These are phyloP conservation scores for Kentomonas sorsogonicus DNA, from an alignment of 208 protist genomes.

Conservation along the genomic window DNA sequence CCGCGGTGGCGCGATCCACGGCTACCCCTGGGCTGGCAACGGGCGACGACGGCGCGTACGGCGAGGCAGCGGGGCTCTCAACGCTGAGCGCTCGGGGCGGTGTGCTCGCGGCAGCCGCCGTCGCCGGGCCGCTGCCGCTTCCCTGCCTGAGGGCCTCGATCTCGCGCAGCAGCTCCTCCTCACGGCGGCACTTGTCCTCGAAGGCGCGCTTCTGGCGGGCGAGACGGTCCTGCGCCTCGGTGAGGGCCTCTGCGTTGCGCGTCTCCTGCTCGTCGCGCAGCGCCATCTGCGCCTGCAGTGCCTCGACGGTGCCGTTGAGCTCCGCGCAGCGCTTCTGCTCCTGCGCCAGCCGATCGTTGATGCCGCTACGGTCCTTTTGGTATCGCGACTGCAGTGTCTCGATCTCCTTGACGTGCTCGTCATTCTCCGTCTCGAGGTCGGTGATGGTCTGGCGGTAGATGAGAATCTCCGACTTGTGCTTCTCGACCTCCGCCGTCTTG, in stretches of 20 bases:
- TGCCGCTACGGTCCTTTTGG: conserved; percentile 33
- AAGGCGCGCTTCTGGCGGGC: conserved; percentile 58
- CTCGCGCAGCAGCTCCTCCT: conserved; percentile 36
- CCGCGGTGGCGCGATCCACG: no score
- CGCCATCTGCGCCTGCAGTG: conserved; percentile 19
- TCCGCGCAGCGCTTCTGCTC: conserved; percentile 49
- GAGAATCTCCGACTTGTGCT: conserved; percentile 82
- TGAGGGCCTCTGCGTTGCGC: conserved; percentile 17
- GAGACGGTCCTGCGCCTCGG: conserved; percentile 41
- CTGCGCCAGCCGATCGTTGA: conserved; percentile 35
- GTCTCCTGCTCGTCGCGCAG: conserved; percentile 26
- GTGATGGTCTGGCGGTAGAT: conserved; percentile 82
- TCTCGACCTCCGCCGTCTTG: conserved; percentile 55
- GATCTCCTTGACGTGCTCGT: conserved; percentile 78
- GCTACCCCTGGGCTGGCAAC: no score
- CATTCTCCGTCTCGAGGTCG: conserved; percentile 76
- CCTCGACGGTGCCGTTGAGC: conserved; percentile 17
- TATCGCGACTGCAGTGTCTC: conserved; percentile 64
- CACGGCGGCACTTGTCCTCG: conserved; percentile 55
- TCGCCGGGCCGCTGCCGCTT: conserved; percentile 9
- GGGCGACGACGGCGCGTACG: neutral
- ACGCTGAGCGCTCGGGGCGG: no score
- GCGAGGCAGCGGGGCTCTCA: neutral
- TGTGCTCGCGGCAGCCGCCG: conserved; percentile 4
- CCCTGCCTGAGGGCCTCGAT: conserved; percentile 21